Percentiles rank a stretch among this genome's conserved stretches.
These are phyloP conservation scores for Dillenia turbinata DNA, from an alignment of 164 flowering plant species.

Conservation along the genomic window DNA sequence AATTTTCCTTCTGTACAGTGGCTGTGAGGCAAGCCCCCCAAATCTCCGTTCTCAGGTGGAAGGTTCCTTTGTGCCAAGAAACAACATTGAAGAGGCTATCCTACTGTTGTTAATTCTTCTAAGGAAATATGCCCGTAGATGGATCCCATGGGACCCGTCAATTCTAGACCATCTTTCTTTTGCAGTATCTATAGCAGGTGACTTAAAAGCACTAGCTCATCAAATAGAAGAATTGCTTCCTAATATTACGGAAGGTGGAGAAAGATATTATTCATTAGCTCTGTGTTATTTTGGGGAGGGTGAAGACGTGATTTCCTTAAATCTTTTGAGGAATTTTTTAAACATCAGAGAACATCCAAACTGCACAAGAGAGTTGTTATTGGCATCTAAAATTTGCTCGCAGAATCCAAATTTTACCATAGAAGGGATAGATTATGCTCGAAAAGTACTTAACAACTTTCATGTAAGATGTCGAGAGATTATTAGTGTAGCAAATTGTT, in stretches of 20 bases:
- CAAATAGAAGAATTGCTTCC: conserved; percentile 73
- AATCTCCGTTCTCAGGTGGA: conserved; percentile 74
- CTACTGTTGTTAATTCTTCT: conserved; percentile 67
- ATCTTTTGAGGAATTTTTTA: conserved; percentile 55
- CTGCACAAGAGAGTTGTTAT: conserved; percentile 39
- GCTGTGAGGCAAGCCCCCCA: conserved; percentile 77
- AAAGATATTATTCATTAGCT: conserved; percentile 51
- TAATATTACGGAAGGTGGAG: conserved; percentile 44
- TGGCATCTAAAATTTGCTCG: conserved; percentile 78
- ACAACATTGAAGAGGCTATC: conserved; percentile 87
- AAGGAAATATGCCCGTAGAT: conserved; percentile 39
- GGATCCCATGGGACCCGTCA: conserved; percentile 75
- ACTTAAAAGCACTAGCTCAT: conserved; percentile 42
- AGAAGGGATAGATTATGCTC: conserved; percentile 59
- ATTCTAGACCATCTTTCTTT: conserved; percentile 75
- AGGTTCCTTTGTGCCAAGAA: conserved; percentile 72
- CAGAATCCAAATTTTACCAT: conserved; percentile 34
- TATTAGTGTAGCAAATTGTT: conserved; percentile 44
- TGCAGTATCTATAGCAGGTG: conserved; percentile 73
- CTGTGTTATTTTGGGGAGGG: conserved; percentile 84
- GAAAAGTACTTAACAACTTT: conserved; percentile 27
- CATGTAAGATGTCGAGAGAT: conserved; percentile 40
- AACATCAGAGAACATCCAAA: conserved; percentile 42
- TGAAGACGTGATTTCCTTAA: conserved; percentile 52
- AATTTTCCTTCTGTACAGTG: conserved; percentile 77